Evolutionary conservation across 345 rosid species (phyloP), one percentile per base, ranked within the genome.

Genomic region (Atalantia buxifolia): DNA sequence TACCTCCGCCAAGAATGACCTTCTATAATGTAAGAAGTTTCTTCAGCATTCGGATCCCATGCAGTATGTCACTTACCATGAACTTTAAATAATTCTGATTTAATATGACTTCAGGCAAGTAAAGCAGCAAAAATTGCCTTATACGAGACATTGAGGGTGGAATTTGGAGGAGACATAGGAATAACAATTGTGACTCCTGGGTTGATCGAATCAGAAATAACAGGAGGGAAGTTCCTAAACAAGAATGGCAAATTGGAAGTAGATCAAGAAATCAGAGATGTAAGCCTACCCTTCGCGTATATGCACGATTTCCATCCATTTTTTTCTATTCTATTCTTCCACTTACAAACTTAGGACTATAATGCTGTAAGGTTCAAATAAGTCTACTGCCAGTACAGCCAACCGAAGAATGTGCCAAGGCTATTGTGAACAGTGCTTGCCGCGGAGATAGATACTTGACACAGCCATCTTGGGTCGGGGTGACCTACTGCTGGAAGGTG

Each of bases 131-230:
- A 84, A 14, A 84, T 84, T 25, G 82, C 85, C 71, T 81, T 87
- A 9, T 87, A 78, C 53, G 90, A 85, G 82, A 85, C 87, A 13
- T 67, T 86, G 78, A 84, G 86, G 76, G 38, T 71, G 9, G 90
- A 88, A 81, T 74, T 87, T 8, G 86, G 86, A 28, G 68, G 75
- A 10, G 71, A 78, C 19, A 75, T 87, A 6, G 87, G 92, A 16
- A 70, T 91, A 38, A 91, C 91, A 4, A 87, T 88, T n/a, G 89
- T 87, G 61, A 84, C 81, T 64, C 90, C 90, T 0, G 87, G 93
- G 4, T 55, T 87, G 3, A 67, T 81, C 1, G 70, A 83, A 21
- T 80, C 90, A 12, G 89, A 91, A 74, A 42, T 88, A 77, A 87
- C 79, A 0, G 62, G 57, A 76, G 93, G 86, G 27, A 86, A 84